A percentile compares a stretch with the other conserved stretches of the same genome.
Conservation (phyloP, 2,329 filamentous ascomycete genomes). For the Dichotomopilus funicola region DNA sequence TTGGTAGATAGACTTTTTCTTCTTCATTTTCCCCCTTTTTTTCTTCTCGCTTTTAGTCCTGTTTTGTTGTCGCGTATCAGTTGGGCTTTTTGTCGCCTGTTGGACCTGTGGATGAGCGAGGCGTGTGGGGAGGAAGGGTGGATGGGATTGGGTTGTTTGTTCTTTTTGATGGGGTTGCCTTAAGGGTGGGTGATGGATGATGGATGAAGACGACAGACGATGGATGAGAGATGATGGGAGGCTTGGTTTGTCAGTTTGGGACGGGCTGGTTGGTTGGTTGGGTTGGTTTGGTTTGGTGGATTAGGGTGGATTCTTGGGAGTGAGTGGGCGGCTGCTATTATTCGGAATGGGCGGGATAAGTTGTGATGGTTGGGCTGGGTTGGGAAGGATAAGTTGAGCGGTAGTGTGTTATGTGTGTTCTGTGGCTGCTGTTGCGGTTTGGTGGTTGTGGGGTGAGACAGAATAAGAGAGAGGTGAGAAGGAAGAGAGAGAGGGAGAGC, state of each 20-base stretch:
- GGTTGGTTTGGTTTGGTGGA: background rate
- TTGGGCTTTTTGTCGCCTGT: background rate
- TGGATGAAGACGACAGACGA: too few relatives aligned
- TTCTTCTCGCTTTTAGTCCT: background rate
- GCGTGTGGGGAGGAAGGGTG: background rate
- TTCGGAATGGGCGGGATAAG: background rate
- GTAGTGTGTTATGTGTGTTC: background rate
- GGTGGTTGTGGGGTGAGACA: background rate
- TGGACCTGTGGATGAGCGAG: background rate
- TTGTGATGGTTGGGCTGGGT: background rate
- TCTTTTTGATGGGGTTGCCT: too few relatives aligned
- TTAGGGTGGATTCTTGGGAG: background rate
- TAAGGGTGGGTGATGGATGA: too few relatives aligned
- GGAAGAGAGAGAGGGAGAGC: background rate
- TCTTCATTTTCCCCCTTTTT: background rate
- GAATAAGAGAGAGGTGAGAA: background rate
- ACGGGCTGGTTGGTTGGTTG: too few relatives aligned
- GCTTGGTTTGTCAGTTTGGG: too few relatives aligned
- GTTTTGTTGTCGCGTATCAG: too few relatives aligned
- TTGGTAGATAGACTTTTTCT: slow-evolving; percentile 1
- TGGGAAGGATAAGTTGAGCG: background rate
- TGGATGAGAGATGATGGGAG: too few relatives aligned
- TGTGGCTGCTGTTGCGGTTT: background rate
- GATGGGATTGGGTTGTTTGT: background rate
- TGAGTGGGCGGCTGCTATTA: background rate